Percentiles rank a stretch among this genome's conserved stretches.
These are phyloP conservation scores for Kwoniella mangroviensis DNA, from an alignment of 768 basidiomycete genomes.

Conservation along the genomic window DNA sequence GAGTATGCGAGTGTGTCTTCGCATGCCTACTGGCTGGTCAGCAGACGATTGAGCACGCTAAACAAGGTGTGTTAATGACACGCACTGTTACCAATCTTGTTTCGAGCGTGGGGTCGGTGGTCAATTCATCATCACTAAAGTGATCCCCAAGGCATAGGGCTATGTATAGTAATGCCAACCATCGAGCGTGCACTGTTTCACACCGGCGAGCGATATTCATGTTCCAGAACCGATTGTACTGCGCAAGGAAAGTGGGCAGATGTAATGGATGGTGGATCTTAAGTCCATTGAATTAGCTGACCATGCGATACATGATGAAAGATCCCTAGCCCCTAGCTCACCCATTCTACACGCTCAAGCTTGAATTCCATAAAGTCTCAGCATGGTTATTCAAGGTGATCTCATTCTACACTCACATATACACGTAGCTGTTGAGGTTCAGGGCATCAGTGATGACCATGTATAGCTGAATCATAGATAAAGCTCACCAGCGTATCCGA, in stretches of 20 bases:
- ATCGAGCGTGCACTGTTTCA: slow-evolving; percentile 25
- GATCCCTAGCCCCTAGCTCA: not conserved
- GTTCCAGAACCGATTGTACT: slow-evolving; percentile 27
- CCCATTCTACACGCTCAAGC: slow-evolving; percentile 27
- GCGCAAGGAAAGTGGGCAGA: slow-evolving; percentile 27
- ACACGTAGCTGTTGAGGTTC: not conserved
- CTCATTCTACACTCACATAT: slow-evolving; percentile 12
- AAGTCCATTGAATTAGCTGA: not conserved
- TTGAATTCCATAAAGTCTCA: not conserved
- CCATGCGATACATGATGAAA: not conserved
- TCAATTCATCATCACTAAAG: slow-evolving; percentile 25
- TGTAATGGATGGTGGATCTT: slow-evolving; percentile 27
- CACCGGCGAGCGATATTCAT: slow-evolving; percentile 10
- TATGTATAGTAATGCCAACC: slow-evolving; percentile 29
- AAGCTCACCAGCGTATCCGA: slow-evolving; percentile 10
- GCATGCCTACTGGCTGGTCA: slow-evolving; percentile 12
- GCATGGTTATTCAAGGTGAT: not conserved
- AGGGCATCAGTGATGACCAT: not conserved
- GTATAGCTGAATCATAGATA: not conserved
- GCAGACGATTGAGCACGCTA: not conserved
- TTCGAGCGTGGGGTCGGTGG: slow-evolving; percentile 9
- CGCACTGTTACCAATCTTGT: slow-evolving; percentile 13
- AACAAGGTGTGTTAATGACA: not conserved
- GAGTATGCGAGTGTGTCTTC: slow-evolving; percentile 27
- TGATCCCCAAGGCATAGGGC: slow-evolving; percentile 24